These are phyloP conservation scores for Pythium biforme DNA, from an alignment of 352 stramenopile species.

Conservation along the genomic window DNA sequence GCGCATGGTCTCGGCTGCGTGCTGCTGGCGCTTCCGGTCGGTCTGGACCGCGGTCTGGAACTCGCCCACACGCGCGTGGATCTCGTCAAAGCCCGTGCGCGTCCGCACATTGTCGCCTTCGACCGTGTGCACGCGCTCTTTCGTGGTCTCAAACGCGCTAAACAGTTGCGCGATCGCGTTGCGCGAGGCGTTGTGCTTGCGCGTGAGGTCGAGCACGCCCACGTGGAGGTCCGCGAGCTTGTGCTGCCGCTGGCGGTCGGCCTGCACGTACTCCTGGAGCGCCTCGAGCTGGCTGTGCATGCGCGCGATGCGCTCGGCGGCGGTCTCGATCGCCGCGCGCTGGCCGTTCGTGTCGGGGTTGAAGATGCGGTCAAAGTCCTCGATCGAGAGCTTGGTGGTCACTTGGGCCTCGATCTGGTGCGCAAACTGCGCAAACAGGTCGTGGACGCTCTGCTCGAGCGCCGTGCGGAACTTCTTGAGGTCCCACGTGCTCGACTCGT, in stretches of 20 bases:
- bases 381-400: slow-evolving; percentile 47
- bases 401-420: slow-evolving; percentile 53
- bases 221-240: slow-evolving; percentile 49
- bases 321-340: slow-evolving; percentile 45
- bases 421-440: slow-evolving; percentile 61
- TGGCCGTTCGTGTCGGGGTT: slow-evolving; percentile 50
- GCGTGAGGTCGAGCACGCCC: slow-evolving; percentile 45
- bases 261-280: slow-evolving; percentile 44
- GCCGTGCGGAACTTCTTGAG: slow-evolving; percentile 48
- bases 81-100: slow-evolving; percentile 11
- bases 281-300: slow-evolving; percentile 55
- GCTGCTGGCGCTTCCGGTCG: slow-evolving; percentile 25
- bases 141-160: slow-evolving; percentile 29
- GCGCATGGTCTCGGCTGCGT: slow-evolving; percentile 16
- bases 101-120: slow-evolving; percentile 8
- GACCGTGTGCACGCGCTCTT: slow-evolving; percentile 9
- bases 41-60: slow-evolving; percentile 27
- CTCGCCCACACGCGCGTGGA: slow-evolving; percentile 23
- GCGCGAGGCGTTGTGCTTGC: slow-evolving; percentile 44
- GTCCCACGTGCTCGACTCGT: slow-evolving; percentile 50
- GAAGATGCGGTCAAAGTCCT: slow-evolving; percentile 71
- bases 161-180: slow-evolving; percentile 47
- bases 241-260: slow-evolving; percentile 45
- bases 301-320: slow-evolving; percentile 41
- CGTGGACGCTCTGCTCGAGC: slow-evolving; percentile 56